These are phyloP conservation scores for Verbena officinalis DNA, from an alignment of 257 asterid genomes.

Conservation along the genomic window DNA sequence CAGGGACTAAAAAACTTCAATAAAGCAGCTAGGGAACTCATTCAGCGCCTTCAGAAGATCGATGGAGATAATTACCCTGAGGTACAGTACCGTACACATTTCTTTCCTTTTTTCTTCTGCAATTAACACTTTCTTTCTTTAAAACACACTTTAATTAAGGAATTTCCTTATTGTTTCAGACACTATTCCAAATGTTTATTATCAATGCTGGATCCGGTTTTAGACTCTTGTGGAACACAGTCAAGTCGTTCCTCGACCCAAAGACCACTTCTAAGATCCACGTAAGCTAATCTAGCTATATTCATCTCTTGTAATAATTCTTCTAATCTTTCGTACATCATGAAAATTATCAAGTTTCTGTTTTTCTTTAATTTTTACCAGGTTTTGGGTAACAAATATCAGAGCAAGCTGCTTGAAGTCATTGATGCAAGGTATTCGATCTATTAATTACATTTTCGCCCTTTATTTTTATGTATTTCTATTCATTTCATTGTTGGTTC, in stretches of 20 bases:
- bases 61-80: conserved; percentile 98
- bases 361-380: conserved; percentile 31
- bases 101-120: background rate
- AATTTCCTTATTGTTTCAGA: conserved; percentile 38
- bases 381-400: conserved; percentile 92
- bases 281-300: conserved; percentile 57
- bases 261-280: conserved; percentile 94
- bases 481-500: background rate
- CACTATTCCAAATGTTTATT: conserved; percentile 88
- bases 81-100: conserved; percentile 54
- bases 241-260: conserved; percentile 95
- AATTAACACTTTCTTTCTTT: background rate
- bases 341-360: background rate
- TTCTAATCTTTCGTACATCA: background rate
- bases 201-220: conserved; percentile 98
- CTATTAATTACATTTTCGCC: too few species aligned
- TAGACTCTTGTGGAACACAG: conserved; percentile 95
- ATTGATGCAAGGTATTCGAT: conserved; percentile 67
- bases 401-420: conserved; percentile 90
- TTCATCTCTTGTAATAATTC: background rate
- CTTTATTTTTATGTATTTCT: too few species aligned
- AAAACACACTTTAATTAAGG: background rate
- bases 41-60: conserved; percentile 83
- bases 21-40: conserved; percentile 86
- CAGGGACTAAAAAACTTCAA: conserved; percentile 92